phyloP scores from a whole-genome alignment of 1,139 yeast genomes.

The Kodamaea alishanica region DNA sequence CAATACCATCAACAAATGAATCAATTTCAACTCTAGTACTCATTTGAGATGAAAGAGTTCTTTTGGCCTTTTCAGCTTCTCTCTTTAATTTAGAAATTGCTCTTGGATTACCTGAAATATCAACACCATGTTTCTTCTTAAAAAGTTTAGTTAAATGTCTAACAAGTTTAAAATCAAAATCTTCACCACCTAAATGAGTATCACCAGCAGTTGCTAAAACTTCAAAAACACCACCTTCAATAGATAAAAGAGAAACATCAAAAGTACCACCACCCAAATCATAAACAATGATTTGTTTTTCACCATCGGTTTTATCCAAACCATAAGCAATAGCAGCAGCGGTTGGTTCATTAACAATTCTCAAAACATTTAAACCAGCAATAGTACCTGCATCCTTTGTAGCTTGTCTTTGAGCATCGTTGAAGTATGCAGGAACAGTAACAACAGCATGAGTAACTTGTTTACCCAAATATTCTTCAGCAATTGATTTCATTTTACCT shows the following conservation, averaged over 20 bases:
- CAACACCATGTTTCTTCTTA: slow-evolving; percentile 84
- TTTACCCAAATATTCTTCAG: slow-evolving; percentile 87
- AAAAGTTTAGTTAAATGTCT: slow-evolving; percentile 80
- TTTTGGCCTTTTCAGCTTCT: slow-evolving; percentile 95
- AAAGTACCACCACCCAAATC: slow-evolving; percentile 57
- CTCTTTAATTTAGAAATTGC: slow-evolving; percentile 89
- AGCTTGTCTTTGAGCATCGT: slow-evolving; percentile 98
- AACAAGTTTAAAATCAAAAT: slow-evolving; percentile 86
- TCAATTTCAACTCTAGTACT: slow-evolving; percentile 90
- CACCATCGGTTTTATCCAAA: slow-evolving; percentile 67
- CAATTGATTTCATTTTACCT: slow-evolving; percentile 88
- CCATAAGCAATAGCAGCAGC: slow-evolving; percentile 99
- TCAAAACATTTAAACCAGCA: slow-evolving; percentile 90
- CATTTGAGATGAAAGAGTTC: slow-evolving; percentile 88
- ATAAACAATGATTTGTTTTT: slow-evolving; percentile 48
- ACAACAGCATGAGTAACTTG: slow-evolving; percentile 92
- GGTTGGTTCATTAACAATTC: slow-evolving; percentile 97
- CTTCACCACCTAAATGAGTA: slow-evolving; percentile 78
- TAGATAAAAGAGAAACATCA: slow-evolving; percentile 49
- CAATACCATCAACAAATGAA: slow-evolving; percentile 92
- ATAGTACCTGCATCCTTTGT: slow-evolving; percentile 97
- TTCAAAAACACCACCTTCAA: slow-evolving; percentile 53
- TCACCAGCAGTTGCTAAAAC: slow-evolving; percentile 54
- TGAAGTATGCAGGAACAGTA: slow-evolving; percentile 96
- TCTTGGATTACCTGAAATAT: slow-evolving; percentile 68